Percentiles rank a stretch among this genome's conserved stretches.
phyloP scores from a whole-genome alignment of 164 flowering plant genomes.

The Vitis vinifera region DNA sequence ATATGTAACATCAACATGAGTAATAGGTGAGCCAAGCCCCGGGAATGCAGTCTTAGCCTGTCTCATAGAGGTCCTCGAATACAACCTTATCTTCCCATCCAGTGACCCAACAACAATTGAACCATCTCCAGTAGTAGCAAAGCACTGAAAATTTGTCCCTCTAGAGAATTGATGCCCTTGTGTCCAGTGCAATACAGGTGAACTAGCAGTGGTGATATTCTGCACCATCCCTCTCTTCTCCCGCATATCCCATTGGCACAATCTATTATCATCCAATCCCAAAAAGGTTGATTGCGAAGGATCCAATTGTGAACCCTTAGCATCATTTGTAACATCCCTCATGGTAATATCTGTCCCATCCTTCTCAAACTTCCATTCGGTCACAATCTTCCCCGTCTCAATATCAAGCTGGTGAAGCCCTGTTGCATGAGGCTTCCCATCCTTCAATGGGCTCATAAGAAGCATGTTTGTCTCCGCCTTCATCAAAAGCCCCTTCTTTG shows the following conservation, averaged over 20 bases:
- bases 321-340: conserved; percentile 41
- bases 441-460: conserved; percentile 43
- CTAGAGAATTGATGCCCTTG: conserved; percentile 56
- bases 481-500: conserved; percentile 44
- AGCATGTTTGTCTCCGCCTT: conserved; percentile 48
- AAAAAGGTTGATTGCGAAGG: conserved; percentile 46
- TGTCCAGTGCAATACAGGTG: conserved; percentile 47
- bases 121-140: conserved; percentile 93
- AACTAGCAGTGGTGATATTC: conserved; percentile 23
- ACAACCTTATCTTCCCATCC: conserved; percentile 95
- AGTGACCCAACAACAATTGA: conserved; percentile 91
- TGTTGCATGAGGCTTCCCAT: conserved; percentile 35
- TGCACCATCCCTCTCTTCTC: conserved; percentile 45
- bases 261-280: conserved; percentile 50
- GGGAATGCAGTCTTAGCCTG: conserved; percentile 96
- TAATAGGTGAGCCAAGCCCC: conserved; percentile 93
- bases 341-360: conserved; percentile 46
- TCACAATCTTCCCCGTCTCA: conserved; percentile 43
- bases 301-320: conserved; percentile 41
- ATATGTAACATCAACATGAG: conserved; percentile 92
- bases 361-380: conserved; percentile 49
- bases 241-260: conserved; percentile 57
- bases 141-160: conserved; percentile 62
- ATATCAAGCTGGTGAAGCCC: conserved; percentile 43
- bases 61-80: conserved; percentile 87